phyloP scores from a whole-genome alignment of 371 early-diverging fungal genomes.

The Catenaria anguillulae region DNA sequence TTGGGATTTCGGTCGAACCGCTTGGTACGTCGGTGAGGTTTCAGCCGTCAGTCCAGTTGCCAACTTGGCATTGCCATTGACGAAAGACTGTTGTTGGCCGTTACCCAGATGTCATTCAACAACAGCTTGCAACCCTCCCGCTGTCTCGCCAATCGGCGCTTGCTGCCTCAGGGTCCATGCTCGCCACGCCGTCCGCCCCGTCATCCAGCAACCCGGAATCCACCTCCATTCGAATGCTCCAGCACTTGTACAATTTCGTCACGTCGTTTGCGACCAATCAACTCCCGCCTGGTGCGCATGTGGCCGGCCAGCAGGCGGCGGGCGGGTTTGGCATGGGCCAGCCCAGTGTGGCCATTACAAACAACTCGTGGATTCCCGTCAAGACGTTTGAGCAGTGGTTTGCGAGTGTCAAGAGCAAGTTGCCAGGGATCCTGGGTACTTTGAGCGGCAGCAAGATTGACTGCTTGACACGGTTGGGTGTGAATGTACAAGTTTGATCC shows the following conservation, averaged over 20 bases:
- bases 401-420: constrained; percentile 39
- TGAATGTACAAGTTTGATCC: not conserved
- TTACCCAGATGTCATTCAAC: constrained; percentile 2
- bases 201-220: too few relatives aligned
- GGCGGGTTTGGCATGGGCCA: not conserved
- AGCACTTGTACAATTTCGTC: constrained; percentile 59
- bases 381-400: constrained; percentile 84
- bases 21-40: constrained; percentile 34
- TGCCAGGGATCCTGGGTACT: constrained; percentile 11
- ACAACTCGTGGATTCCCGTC: constrained; percentile 11
- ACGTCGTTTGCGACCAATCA: constrained; percentile 53
- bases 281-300: constrained; percentile 39
- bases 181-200: not conserved
- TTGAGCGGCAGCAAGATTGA: not conserved
- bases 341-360: constrained; percentile 12
- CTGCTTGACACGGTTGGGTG: not conserved
- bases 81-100: constrained; percentile 9
- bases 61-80: too few relatives aligned
- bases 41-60: too few relatives aligned
- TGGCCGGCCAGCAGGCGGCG: constrained; percentile 19
- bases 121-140: constrained; percentile 14
- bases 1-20: constrained; percentile 85
- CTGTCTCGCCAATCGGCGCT: constrained; percentile 21
- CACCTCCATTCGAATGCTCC: constrained; percentile 29
- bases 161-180: not conserved